Evolutionary conservation across 352 stramenopile genomes (phyloP).

Genomic region (Phytophthora cryptogea): DNA sequence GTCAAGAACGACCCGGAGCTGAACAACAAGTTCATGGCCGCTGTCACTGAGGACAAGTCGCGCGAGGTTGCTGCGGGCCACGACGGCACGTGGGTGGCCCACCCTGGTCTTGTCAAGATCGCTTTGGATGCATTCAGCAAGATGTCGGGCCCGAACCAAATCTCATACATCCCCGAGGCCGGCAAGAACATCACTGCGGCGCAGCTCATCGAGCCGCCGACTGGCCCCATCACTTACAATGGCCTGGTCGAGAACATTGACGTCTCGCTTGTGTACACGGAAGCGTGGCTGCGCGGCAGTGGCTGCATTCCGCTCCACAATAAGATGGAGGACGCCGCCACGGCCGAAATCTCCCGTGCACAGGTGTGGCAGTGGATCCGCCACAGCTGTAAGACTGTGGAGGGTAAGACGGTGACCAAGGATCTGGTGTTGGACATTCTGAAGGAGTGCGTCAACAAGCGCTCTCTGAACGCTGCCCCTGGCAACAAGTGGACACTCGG

Average conservation of each 20-base stretch:
- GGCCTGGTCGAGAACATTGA: slow-evolving; percentile 92
- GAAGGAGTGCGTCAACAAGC: slow-evolving; percentile 63
- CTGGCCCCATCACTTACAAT: slow-evolving; percentile 78
- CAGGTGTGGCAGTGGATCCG: slow-evolving; percentile 95
- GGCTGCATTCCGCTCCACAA: slow-evolving; percentile 95
- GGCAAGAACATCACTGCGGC: slow-evolving; percentile 61
- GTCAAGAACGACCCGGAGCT: slow-evolving; percentile 92
- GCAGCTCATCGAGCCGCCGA: slow-evolving; percentile 67
- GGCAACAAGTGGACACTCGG: slow-evolving; percentile 73
- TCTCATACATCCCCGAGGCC: slow-evolving; percentile 61
- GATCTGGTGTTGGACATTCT: slow-evolving; percentile 64
- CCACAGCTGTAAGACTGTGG: slow-evolving; percentile 68
- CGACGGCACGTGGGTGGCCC: slow-evolving; percentile 96
- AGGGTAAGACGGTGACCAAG: slow-evolving; percentile 75
- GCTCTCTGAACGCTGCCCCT: slow-evolving; percentile 42
- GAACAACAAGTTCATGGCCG: slow-evolving; percentile 90
- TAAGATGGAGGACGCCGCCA: slow-evolving; percentile 96
- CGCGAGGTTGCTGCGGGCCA: slow-evolving; percentile 92
- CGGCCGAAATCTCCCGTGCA: slow-evolving; percentile 93
- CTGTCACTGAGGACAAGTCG: slow-evolving; percentile 91
- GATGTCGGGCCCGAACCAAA: slow-evolving; percentile 94
- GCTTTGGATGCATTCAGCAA: slow-evolving; percentile 94
- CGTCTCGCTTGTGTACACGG: slow-evolving; percentile 94
- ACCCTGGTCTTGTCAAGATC: slow-evolving; percentile 94
- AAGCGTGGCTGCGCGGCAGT: slow-evolving; percentile 93